Evolutionary conservation across 2,329 filamentous ascomycete species (phyloP).

Genomic region (Microascus cirrosus): DNA sequence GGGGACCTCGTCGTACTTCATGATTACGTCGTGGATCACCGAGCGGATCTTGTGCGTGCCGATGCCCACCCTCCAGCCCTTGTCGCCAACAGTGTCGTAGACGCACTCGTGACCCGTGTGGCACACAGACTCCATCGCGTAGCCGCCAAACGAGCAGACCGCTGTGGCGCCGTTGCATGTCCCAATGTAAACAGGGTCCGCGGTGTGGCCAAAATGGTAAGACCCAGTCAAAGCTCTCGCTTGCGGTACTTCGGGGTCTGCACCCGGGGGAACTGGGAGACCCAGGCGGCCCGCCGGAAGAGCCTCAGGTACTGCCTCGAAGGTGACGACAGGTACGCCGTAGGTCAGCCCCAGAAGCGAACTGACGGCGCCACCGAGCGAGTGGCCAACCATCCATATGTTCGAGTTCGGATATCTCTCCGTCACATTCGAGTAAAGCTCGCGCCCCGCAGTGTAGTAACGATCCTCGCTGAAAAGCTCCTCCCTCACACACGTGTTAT

Average conservation of each 20-base stretch:
- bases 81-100: conserved; percentile 85
- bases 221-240: conserved; percentile 61
- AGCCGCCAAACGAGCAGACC: conserved; percentile 81
- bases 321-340: conserved; percentile 81
- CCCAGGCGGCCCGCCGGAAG: conserved; percentile 76
- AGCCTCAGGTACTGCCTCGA: conserved; percentile 86
- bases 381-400: conserved; percentile 87
- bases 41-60: conserved; percentile 83
- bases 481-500: conserved; percentile 75
- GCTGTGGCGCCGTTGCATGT: conserved; percentile 86
- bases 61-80: conserved; percentile 85
- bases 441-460: conserved; percentile 81
- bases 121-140: conserved; percentile 87
- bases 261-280: conserved; percentile 72
- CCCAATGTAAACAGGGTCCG: conserved; percentile 90
- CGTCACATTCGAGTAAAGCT: conserved; percentile 88
- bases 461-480: conserved; percentile 72
- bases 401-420: conserved; percentile 74
- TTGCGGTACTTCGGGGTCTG: conserved; percentile 61
- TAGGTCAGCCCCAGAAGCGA: conserved; percentile 88
- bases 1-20: conserved; percentile 72
- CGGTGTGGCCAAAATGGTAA: conserved; percentile 90
- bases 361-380: conserved; percentile 78
- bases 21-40: conserved; percentile 80
- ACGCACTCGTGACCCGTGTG: conserved; percentile 81